phyloP scores from a whole-genome alignment of 371 early-diverging fungal species.

The Basidiobolus heterosporus region DNA sequence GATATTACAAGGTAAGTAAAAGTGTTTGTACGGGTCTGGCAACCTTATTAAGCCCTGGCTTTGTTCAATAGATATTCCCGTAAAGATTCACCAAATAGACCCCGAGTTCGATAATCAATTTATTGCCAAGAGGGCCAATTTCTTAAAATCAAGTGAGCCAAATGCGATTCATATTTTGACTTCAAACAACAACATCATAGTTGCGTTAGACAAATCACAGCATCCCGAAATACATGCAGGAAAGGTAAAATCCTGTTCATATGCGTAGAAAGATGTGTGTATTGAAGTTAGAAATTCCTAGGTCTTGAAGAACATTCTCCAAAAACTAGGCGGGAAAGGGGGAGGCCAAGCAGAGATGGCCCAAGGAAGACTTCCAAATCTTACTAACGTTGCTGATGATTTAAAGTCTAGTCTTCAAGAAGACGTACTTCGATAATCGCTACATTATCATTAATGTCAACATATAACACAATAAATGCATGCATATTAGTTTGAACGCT shows the following conservation, averaged over 20 bases:
- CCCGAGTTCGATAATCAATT: constrained; percentile 24
- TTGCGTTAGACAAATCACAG: constrained; percentile 21
- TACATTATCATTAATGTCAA: not conserved
- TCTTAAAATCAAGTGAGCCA: constrained; percentile 17
- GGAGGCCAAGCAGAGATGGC: constrained; percentile 20
- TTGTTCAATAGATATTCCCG: constrained; percentile 12
- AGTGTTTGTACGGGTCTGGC: not conserved
- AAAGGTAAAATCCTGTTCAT: constrained; percentile 12
- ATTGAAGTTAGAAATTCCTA: no score
- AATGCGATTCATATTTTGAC: constrained; percentile 26
- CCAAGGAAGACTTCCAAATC: constrained; percentile 6
- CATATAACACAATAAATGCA: not conserved
- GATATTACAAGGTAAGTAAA: no score
- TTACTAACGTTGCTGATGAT: not conserved
- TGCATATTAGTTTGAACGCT: not conserved
- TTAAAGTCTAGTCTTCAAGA: not conserved
- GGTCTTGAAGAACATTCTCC: constrained; percentile 12
- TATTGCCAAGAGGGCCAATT: constrained; percentile 31
- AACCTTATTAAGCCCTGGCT: constrained; percentile 6
- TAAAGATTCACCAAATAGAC: constrained; percentile 31
- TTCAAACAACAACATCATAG: constrained; percentile 25
- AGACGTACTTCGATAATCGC: not conserved
- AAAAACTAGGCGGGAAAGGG: constrained; percentile 17
- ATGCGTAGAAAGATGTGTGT: no score
- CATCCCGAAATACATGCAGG: constrained; percentile 28